phyloP scores from a whole-genome alignment of 768 basidiomycete genomes.

The Botryobasidium botryosum region DNA sequence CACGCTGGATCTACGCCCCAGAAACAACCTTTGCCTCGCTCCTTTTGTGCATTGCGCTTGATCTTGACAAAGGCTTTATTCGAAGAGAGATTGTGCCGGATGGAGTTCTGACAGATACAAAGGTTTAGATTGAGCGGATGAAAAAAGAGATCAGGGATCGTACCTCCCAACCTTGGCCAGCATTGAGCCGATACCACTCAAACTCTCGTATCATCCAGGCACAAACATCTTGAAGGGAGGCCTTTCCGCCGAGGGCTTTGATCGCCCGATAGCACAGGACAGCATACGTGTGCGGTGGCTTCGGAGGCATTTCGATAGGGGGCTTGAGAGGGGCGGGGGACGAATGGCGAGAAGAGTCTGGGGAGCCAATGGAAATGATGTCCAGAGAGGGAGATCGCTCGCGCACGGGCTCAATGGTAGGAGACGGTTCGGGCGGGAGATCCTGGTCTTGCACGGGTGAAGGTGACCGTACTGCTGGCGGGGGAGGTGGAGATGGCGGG shows the following conservation, averaged over 20 bases:
- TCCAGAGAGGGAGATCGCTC: conserved; percentile 69
- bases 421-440: too few relatives aligned
- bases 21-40: conserved; percentile 49
- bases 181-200: conserved; percentile 80
- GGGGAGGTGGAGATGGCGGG: conserved; percentile 19
- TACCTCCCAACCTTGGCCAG: conserved; percentile 82
- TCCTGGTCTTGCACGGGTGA: background rate
- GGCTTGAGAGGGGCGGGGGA: background rate
- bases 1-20: conserved; percentile 77
- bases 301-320: conserved; percentile 54
- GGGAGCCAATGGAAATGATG: conserved; percentile 63
- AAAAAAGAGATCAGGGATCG: conserved; percentile 17
- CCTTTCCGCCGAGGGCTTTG: conserved; percentile 61
- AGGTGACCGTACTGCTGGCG: background rate
- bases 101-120: conserved; percentile 50
- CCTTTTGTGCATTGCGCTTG: conserved; percentile 72
- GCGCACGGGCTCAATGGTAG: too few relatives aligned
- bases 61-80: conserved; percentile 84
- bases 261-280: conserved; percentile 84
- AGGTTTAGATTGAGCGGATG: conserved; percentile 6
- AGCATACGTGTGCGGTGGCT: conserved; percentile 81
- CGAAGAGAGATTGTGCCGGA: conserved; percentile 89
- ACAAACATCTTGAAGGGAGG: conserved; percentile 83
- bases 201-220: conserved; percentile 78
- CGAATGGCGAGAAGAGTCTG: conserved; percentile 44